These are phyloP conservation scores for Monosporascus cannonballus DNA, from an alignment of 2,329 filamentous ascomycete species.

Conservation along the genomic window DNA sequence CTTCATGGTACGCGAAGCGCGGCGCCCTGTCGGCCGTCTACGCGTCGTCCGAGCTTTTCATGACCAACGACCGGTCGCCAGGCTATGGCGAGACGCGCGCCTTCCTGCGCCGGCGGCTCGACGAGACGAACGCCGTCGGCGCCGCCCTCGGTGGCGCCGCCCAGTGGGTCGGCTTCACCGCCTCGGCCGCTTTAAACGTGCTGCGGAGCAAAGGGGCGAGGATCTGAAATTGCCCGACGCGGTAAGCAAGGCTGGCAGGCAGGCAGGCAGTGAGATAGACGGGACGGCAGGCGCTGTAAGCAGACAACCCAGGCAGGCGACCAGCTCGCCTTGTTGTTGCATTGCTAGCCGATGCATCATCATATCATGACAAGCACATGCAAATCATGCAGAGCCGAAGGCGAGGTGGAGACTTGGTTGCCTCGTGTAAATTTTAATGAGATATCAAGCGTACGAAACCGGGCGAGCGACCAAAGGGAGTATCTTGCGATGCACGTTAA, in stretches of 20 bases:
- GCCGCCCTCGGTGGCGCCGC: slow-evolving; percentile 57
- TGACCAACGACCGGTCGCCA: slow-evolving; percentile 78
- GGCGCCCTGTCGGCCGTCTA: slow-evolving; percentile 51
- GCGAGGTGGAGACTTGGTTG: too few species aligned
- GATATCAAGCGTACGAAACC: not conserved
- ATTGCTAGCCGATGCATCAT: not conserved
- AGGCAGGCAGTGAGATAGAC: not conserved
- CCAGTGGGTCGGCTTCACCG: slow-evolving; percentile 79
- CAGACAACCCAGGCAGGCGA: not conserved
- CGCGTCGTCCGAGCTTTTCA: slow-evolving; percentile 79
- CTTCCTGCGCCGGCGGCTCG: slow-evolving; percentile 71
- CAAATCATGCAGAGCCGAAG: too few species aligned
- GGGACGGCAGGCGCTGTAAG: not conserved
- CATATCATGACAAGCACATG: not conserved
- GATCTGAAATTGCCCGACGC: slow-evolving; percentile 45
- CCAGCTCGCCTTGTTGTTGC: not conserved
- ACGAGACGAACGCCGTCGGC: slow-evolving; percentile 60
- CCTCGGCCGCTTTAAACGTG: slow-evolving; percentile 70
- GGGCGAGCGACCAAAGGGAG: not conserved
- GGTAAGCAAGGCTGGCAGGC: not conserved
- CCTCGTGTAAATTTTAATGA: not conserved
- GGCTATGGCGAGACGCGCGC: slow-evolving; percentile 71
- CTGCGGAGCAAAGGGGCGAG: slow-evolving; percentile 81
- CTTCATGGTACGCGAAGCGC: slow-evolving; percentile 74
- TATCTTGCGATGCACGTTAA: not conserved